phyloP scores from a whole-genome alignment of 208 protist species.

The Acanthamoeba royreba region DNA sequence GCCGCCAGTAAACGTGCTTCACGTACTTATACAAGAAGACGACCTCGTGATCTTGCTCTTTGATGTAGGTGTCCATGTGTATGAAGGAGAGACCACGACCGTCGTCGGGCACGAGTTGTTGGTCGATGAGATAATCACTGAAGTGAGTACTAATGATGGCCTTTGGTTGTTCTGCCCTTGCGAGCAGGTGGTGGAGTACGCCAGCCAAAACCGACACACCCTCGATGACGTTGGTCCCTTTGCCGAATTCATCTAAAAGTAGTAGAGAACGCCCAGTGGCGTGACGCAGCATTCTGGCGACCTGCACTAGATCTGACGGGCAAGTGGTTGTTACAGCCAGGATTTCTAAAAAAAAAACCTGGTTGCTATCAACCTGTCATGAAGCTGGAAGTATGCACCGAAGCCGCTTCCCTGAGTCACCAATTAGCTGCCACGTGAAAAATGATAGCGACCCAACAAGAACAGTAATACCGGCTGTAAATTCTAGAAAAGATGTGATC shows the following conservation, averaged over 20 bases:
- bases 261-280: constrained; percentile 78
- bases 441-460: too few relatives aligned
- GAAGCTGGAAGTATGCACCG: background rate
- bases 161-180: background rate
- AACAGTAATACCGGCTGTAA: background rate
- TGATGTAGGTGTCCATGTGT: constrained; percentile 31
- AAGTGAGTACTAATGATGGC: constrained; percentile 8
- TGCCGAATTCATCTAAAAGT: constrained; percentile 93
- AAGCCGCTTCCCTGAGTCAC: constrained; percentile 32
- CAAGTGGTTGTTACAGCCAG: background rate
- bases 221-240: constrained; percentile 68
- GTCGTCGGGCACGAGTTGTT: background rate
- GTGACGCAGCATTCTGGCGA: constrained; percentile 64
- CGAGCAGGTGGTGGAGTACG: background rate
- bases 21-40: constrained; percentile 40
- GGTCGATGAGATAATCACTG: background rate
- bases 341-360: background rate
- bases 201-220: background rate
- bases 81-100: background rate
- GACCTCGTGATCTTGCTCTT: background rate
- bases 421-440: too few relatives aligned
- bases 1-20: background rate
- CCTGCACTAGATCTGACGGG: constrained; percentile 56
- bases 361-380: constrained; percentile 36
- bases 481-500: constrained; percentile 76